These are phyloP conservation scores for Boletus sp. DNA, from an alignment of 768 basidiomycete genomes.

Conservation along the genomic window DNA sequence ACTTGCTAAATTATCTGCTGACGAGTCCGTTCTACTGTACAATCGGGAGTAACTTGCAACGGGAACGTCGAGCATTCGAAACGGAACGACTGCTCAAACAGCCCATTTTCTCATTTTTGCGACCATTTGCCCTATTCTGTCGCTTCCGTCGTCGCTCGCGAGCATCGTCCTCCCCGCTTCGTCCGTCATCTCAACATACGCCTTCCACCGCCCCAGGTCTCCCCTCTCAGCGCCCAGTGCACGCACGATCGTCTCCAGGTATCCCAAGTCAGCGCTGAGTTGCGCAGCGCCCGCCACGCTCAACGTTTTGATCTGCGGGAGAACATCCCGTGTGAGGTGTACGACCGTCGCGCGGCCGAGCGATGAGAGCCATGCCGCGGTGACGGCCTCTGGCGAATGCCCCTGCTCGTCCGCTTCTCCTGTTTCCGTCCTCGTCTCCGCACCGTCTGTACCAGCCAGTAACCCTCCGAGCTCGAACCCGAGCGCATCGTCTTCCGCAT, in stretches of 20 bases:
- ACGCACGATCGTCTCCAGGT: conserved; percentile 85
- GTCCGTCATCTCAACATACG: conserved; percentile 61
- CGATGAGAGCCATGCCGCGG: conserved; percentile 89
- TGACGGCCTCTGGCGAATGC: conserved; percentile 69
- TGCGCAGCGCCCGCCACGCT: conserved; percentile 73
- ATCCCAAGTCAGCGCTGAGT: conserved; percentile 81
- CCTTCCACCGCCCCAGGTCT: conserved; percentile 78
- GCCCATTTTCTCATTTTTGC: conserved; percentile 35
- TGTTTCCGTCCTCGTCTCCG: conserved; percentile 23
- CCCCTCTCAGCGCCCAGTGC: conserved; percentile 87
- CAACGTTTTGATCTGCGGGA: conserved; percentile 69
- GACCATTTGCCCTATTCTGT: conserved; percentile 17
- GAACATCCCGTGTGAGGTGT: conserved; percentile 63
- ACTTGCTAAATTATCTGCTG: conserved; percentile 1
- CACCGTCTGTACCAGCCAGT: conserved; percentile 55
- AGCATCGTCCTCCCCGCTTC: conserved; percentile 30
- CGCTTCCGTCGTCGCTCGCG: conserved; percentile 17
- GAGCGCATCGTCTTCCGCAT: conserved; percentile 87
- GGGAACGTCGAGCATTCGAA: background rate
- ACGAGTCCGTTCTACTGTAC: conserved; percentile 6
- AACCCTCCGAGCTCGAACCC: conserved; percentile 84
- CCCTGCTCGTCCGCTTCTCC: background rate
- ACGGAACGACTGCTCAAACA: background rate
- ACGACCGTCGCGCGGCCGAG: conserved; percentile 78
- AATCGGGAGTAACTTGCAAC: background rate